Evolutionary conservation across 2,329 filamentous ascomycete genomes (phyloP).

Genomic region (Hirsutella rhossiliensis): DNA sequence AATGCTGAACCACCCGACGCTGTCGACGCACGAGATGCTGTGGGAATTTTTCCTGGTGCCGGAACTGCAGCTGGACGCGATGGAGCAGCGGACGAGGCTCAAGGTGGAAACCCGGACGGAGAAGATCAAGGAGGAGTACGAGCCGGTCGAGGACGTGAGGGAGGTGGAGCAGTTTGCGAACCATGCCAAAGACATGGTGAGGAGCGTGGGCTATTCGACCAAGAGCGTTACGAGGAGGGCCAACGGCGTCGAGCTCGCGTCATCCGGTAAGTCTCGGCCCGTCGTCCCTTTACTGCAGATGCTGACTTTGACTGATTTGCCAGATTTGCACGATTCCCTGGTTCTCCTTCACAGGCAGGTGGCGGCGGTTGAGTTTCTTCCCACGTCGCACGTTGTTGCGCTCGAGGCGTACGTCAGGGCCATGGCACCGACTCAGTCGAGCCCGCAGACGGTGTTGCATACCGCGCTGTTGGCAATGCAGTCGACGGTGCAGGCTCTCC

Average conservation of each 20-base stretch:
- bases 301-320: background rate
- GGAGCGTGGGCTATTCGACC: slow-evolving; percentile 71
- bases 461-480: slow-evolving; percentile 69
- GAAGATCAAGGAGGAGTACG: slow-evolving; percentile 78
- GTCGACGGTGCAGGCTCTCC: slow-evolving; percentile 69
- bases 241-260: slow-evolving; percentile 57
- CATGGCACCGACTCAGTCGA: slow-evolving; percentile 55
- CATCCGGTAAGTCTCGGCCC: slow-evolving; percentile 35
- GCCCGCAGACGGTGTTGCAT: slow-evolving; percentile 62
- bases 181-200: slow-evolving; percentile 81
- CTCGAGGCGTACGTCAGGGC: slow-evolving; percentile 60
- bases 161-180: slow-evolving; percentile 91
- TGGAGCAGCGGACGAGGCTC: slow-evolving; percentile 74
- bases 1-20: slow-evolving; percentile 78
- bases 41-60: slow-evolving; percentile 99
- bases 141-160: slow-evolving; percentile 68
- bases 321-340: slow-evolving; percentile 59
- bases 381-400: slow-evolving; percentile 53
- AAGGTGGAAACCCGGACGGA: slow-evolving; percentile 78
- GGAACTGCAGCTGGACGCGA: slow-evolving; percentile 80
- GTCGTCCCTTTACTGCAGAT: background rate
- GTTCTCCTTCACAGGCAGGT: slow-evolving; percentile 40
- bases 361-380: slow-evolving; percentile 53
- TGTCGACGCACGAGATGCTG: slow-evolving; percentile 88
- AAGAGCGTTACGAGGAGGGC: slow-evolving; percentile 71